Base-by-base conservation (phyloP, 495 filamentous ascomycete genomes). In the Cairneyella variabilis region DNA sequence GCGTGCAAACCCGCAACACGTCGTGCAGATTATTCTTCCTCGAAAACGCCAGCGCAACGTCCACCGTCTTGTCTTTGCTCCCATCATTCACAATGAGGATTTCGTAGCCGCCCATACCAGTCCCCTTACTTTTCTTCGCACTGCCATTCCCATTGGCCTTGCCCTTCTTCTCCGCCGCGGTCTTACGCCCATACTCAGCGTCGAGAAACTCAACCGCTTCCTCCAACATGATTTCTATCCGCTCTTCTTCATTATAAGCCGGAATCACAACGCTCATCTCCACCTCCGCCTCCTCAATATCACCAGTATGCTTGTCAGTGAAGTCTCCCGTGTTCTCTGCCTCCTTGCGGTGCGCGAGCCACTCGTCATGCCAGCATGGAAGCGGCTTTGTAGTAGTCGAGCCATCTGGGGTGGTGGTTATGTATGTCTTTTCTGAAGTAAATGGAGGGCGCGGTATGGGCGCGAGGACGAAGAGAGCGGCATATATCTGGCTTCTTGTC, bases 81-180 rank as follows among this genome's bases (percentile, higher is more conserved):
- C 91, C 95, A 68, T 99, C 93, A 43, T 91, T 89, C 41, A 99
- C 81, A 43, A 99, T 71, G n/a, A 99, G 71, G 54, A 99, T 92
- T 68, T 99, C 93, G 84, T 95, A 99, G 27, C 89, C 90, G 27
- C 71, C 75, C 30, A 48, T 64, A 55, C 42, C 48, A 6, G 20
- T 40, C 38, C 18, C 34, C 3, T 12, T 36, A 10, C 17, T 16
- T 20, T 49, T 53, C 14, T 26, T 40, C 0, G 56, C 46, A 26
- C 38, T 51, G 10, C 56, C 59, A 26, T 56, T 58, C 6, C 46
- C 42, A 20, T 48, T 53, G 4, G 12, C 32, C 14, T 50, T 52
- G 2, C 21, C 28, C 36, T 44, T 45, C 14, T 27, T 41, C 34
- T 61, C 66, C 53, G 66, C 63, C 62, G 64, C 62, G 56, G 65